Percentiles rank a stretch among this genome's conserved stretches.
These are phyloP conservation scores for Suhomyces tanzawaensis DNA, from an alignment of 805 yeast genomes.

Conservation along the genomic window DNA sequence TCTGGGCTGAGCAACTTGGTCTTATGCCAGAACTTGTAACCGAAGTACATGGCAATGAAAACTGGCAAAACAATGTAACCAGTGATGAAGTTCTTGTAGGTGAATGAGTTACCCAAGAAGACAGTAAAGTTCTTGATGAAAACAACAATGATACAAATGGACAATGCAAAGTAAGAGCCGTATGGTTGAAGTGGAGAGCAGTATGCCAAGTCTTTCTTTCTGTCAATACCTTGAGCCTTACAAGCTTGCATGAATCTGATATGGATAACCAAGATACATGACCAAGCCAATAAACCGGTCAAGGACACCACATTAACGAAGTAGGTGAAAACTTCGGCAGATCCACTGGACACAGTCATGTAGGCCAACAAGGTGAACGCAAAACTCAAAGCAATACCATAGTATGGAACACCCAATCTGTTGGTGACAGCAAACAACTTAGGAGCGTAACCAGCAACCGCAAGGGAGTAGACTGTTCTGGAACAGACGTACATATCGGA, in stretches of 20 bases:
- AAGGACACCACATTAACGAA: slow-evolving; percentile 77
- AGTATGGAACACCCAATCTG: slow-evolving; percentile 69
- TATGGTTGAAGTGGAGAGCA: slow-evolving; percentile 68
- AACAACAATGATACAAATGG: slow-evolving; percentile 52
- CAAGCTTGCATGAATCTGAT: slow-evolving; percentile 63
- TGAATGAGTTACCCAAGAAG: slow-evolving; percentile 55
- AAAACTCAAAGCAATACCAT: slow-evolving; percentile 50
- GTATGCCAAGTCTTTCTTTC: slow-evolving; percentile 52
- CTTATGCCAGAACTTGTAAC: slow-evolving; percentile 57
- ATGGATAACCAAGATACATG: slow-evolving; percentile 65
- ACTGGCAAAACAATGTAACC: slow-evolving; percentile 77
- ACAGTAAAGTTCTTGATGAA: slow-evolving; percentile 72
- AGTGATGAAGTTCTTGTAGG: slow-evolving; percentile 66
- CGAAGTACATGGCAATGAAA: slow-evolving; percentile 51
- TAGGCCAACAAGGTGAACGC: slow-evolving; percentile 63
- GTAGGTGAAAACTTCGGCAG: slow-evolving; percentile 60
- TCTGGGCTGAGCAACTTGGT: slow-evolving; percentile 48
- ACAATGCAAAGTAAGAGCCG: slow-evolving; percentile 59
- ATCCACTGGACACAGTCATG: slow-evolving; percentile 60
- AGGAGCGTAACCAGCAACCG: slow-evolving; percentile 76
- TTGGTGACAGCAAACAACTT: slow-evolving; percentile 58
- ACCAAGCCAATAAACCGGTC: slow-evolving; percentile 74
- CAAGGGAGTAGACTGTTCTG: slow-evolving; percentile 68
- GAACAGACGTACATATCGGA: slow-evolving; percentile 77
- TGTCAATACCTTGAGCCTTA: slow-evolving; percentile 63